phyloP scores from a whole-genome alignment of 306 rosid genomes.

The Vachellia collinsii region DNA sequence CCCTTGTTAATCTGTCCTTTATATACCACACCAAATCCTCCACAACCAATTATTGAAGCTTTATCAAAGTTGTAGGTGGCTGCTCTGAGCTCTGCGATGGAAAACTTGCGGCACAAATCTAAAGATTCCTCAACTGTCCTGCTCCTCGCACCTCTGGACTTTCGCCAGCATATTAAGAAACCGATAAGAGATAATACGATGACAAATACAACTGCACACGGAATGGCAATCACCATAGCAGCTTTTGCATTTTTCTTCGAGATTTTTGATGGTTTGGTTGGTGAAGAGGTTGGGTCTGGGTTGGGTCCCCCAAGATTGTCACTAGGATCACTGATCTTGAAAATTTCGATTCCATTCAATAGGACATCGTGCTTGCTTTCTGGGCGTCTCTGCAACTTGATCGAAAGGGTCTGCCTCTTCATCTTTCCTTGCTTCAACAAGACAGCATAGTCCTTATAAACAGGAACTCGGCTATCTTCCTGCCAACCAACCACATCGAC shows the following conservation, averaged over 20 bases:
- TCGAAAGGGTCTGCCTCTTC: constrained; percentile 17
- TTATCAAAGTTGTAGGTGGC: constrained; percentile 46
- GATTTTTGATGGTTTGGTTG: neutral
- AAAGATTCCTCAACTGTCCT: neutral
- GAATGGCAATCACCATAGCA: neutral
- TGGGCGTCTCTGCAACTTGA: neutral
- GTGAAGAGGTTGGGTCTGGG: neutral
- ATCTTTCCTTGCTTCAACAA: neutral
- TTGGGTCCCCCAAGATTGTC: constrained; percentile 12
- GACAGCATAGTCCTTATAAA: constrained; percentile 24
- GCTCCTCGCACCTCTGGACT: neutral
- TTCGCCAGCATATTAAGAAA: constrained; percentile 25
- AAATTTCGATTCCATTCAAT: constrained; percentile 26
- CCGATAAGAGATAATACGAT: neutral
- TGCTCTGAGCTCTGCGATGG: constrained; percentile 37
- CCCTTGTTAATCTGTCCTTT: constrained; percentile 28
- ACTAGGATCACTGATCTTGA: constrained; percentile 4
- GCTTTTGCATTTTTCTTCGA: neutral
- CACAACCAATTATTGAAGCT: constrained; percentile 31
- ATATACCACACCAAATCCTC: constrained; percentile 53
- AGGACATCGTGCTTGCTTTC: neutral
- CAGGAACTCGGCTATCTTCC: neutral
- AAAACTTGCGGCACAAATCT: constrained; percentile 36
- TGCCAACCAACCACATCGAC: neutral
- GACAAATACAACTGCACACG: neutral